Conservation (phyloP, 768 basidiomycete species). For the Macrolepiota fuliginosa region DNA sequence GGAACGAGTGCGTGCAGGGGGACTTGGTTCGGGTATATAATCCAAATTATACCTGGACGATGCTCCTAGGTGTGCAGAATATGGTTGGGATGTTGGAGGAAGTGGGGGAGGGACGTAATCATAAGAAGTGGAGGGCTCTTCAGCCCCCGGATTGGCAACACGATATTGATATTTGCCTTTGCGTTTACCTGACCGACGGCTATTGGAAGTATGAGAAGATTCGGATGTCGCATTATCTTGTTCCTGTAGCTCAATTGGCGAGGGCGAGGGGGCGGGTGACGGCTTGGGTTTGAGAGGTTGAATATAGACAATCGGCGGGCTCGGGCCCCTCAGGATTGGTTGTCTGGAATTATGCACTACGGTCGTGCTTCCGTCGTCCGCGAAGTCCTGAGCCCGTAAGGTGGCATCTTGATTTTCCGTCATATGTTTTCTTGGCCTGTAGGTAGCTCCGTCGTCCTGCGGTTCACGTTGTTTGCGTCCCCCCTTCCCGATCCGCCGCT, state of each 20-base stretch:
- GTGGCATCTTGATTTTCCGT: neutral
- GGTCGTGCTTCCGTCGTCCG: neutral
- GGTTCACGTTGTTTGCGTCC: constrained; percentile 1
- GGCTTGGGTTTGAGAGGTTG: constrained; percentile 19
- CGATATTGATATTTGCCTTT: neutral
- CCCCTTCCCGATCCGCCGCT: neutral
- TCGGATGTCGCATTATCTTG: constrained; percentile 13
- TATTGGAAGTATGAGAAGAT: constrained; percentile 14
- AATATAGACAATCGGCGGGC: constrained; percentile 31
- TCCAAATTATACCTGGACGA: constrained; percentile 5
- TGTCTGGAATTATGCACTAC: neutral
- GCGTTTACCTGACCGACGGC: constrained; percentile 9
- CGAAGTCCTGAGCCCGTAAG: constrained; percentile 5
- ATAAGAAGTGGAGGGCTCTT: neutral
- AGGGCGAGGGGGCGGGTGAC: constrained; percentile 24
- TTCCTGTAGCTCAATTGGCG: constrained; percentile 1
- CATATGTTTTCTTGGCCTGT: neutral
- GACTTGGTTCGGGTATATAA: constrained; percentile 1
- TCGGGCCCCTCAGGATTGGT: constrained; percentile 13
- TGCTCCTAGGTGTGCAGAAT: constrained; percentile 5
- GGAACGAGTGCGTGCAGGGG: neutral
- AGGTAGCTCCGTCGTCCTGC: constrained; percentile 7
- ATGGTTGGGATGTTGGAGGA: constrained; percentile 1
- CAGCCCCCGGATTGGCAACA: constrained; percentile 4
- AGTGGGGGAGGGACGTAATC: constrained; percentile 8